phyloP scores from a whole-genome alignment of 495 filamentous ascomycete genomes.

The Penicillium canariense region DNA sequence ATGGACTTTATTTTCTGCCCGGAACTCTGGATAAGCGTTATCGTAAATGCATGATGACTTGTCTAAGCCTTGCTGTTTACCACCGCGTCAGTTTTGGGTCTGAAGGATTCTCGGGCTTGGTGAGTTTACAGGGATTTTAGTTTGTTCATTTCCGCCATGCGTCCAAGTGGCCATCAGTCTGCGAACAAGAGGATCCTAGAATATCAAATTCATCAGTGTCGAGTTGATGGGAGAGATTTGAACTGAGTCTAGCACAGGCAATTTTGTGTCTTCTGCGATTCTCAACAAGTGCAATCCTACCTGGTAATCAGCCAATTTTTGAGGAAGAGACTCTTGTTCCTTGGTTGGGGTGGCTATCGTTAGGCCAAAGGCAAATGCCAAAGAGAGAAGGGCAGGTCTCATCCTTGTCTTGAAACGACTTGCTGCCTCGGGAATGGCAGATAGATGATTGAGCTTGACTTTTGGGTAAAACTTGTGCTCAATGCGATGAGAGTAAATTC shows the following conservation, averaged over 20 bases:
- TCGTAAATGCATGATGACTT: not conserved
- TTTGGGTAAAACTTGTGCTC: too few species aligned
- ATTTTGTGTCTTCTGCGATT: too few species aligned
- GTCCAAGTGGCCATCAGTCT: not conserved
- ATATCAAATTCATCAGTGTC: not conserved
- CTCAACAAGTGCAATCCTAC: too few species aligned
- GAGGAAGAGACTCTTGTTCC: not conserved
- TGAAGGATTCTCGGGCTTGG: not conserved
- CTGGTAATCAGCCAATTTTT: not conserved
- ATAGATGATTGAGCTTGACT: too few species aligned
- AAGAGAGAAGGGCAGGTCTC: not conserved
- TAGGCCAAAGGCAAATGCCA: not conserved
- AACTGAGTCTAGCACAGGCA: not conserved
- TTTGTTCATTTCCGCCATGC: not conserved
- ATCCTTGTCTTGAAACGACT: not conserved
- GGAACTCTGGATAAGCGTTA: not conserved
- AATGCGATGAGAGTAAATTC: too few species aligned
- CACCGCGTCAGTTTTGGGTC: not conserved
- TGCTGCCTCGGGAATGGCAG: too few species aligned
- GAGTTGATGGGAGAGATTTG: not conserved
- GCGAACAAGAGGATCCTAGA: not conserved
- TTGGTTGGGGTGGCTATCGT: not conserved
- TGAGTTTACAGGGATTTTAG: not conserved
- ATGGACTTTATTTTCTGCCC: not conserved
- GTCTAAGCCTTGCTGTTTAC: not conserved